These are phyloP conservation scores for Kazachstania viticola DNA, from an alignment of 805 yeast genomes.

Conservation along the genomic window DNA sequence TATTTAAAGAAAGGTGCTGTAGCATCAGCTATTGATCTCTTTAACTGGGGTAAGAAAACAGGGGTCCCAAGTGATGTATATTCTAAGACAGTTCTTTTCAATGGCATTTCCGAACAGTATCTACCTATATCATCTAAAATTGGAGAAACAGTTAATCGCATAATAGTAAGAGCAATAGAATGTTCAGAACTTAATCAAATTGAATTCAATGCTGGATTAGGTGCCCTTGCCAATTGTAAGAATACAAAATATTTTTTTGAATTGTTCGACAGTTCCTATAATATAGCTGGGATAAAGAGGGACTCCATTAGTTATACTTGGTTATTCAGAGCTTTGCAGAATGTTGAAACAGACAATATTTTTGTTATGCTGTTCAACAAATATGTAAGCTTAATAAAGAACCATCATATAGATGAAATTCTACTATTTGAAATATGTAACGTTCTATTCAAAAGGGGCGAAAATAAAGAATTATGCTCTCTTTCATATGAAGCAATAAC, in stretches of 20 bases:
- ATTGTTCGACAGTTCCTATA: conserved; percentile 24
- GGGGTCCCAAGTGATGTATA: conserved; percentile 41
- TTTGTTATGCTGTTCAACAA: conserved; percentile 12
- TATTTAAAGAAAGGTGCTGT: conserved; percentile 32
- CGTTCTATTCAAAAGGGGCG: conserved; percentile 9
- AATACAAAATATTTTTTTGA: conserved; percentile 30
- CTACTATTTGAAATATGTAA: conserved; percentile 18
- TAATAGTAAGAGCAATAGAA: conserved; percentile 24
- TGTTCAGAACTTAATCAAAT: conserved; percentile 27
- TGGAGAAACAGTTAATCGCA: conserved; percentile 25
- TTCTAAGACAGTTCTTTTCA: conserved; percentile 35
- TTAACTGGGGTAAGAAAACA: conserved; percentile 51
- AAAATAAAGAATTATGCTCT: conserved; percentile 1
- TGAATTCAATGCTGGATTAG: conserved; percentile 36
- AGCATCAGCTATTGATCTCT: conserved; percentile 39
- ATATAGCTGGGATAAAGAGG: conserved; percentile 7
- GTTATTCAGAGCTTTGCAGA: conserved; percentile 15
- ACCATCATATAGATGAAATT: conserved; percentile 12
- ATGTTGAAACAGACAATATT: conserved; percentile 9
- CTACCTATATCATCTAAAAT: conserved; percentile 24
- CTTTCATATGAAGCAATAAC: too few species aligned
- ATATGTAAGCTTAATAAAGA: conserved; percentile 12
- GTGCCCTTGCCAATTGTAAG: conserved; percentile 32
- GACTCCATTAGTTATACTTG: conserved; percentile 18
- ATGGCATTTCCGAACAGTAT: conserved; percentile 32